A percentile compares a stretch with the other conserved stretches of the same genome.
These are phyloP conservation scores for Quercus agrifolia DNA, from an alignment of 306 rosid genomes.

Conservation along the genomic window DNA sequence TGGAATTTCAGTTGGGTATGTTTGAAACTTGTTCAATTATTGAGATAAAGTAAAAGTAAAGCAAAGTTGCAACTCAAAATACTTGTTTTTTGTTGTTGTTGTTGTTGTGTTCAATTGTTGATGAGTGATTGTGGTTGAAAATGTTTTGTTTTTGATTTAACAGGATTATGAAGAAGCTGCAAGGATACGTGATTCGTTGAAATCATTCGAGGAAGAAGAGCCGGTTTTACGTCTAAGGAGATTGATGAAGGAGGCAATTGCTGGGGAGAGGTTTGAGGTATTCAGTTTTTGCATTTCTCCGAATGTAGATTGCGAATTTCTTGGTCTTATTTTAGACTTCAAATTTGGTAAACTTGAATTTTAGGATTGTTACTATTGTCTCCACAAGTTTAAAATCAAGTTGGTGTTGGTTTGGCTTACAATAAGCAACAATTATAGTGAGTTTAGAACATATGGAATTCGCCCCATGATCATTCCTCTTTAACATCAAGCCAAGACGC, in stretches of 20 bases:
- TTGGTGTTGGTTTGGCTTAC: not conserved
- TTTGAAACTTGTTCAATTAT: too few species aligned
- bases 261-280: constrained; percentile 79
- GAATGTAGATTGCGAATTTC: not conserved
- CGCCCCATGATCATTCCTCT: too few species aligned
- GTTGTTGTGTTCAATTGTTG: not conserved
- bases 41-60: too few species aligned
- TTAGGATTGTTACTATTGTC: not conserved
- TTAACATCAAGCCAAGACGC: too few species aligned
- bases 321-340: not conserved
- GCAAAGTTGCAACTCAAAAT: not conserved
- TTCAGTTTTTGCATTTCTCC: not conserved
- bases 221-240: constrained; percentile 75
- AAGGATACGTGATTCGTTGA: constrained; percentile 81
- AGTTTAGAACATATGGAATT: not conserved
- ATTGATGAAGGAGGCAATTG: constrained; percentile 68
- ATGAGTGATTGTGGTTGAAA: not conserved
- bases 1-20: too few species aligned
- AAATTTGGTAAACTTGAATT: not conserved
- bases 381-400: not conserved
- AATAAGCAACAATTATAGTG: not conserved
- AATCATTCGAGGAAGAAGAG: constrained; percentile 74
- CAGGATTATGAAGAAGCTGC: constrained; percentile 97
- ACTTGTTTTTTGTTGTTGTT: too few species aligned
- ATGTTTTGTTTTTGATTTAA: not conserved